Evolutionary conservation across 1,139 yeast species (phyloP).

Genomic region (Kurtzmaniella natalensis): DNA sequence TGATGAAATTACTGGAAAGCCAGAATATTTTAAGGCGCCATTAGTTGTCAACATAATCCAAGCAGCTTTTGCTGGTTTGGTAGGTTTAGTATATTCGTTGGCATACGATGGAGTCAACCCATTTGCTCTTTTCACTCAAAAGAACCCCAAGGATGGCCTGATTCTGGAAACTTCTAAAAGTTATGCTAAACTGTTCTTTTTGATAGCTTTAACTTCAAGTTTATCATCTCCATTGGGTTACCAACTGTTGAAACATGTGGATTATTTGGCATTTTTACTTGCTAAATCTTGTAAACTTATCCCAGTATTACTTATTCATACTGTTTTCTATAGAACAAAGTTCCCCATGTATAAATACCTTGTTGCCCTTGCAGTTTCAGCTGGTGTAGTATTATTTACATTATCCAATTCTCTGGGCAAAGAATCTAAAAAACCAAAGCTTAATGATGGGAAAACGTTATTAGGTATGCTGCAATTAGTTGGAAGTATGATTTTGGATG

Average conservation of each 20-base stretch:
- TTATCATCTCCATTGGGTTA: conserved; percentile 79
- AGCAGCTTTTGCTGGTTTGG: conserved; percentile 63
- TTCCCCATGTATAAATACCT: conserved; percentile 75
- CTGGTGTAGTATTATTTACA: conserved; percentile 81
- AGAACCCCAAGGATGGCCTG: conserved; percentile 11
- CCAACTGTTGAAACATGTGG: conserved; percentile 74
- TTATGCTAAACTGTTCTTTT: conserved; percentile 39
- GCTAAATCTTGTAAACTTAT: conserved; percentile 92
- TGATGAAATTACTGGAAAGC: conserved; percentile 26
- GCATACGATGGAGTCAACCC: conserved; percentile 30
- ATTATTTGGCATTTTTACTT: conserved; percentile 75
- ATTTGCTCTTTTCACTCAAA: conserved; percentile 24
- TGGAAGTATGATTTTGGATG: conserved; percentile 75
- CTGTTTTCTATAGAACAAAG: conserved; percentile 62
- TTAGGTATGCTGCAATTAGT: conserved; percentile 60
- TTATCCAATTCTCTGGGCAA: conserved; percentile 27
- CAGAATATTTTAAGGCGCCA: conserved; percentile 66
- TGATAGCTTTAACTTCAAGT: conserved; percentile 77
- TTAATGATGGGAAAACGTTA: conserved; percentile 38
- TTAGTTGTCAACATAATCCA: conserved; percentile 71
- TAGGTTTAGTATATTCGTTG: conserved; percentile 60
- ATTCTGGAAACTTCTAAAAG: conserved; percentile 13
- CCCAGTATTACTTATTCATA: conserved; percentile 86
- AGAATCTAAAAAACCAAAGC: conserved; percentile 15
- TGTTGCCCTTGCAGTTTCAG: conserved; percentile 72